Conservation (phyloP, 164 flowering plant species). For the Stephania cephalantha region DNA sequence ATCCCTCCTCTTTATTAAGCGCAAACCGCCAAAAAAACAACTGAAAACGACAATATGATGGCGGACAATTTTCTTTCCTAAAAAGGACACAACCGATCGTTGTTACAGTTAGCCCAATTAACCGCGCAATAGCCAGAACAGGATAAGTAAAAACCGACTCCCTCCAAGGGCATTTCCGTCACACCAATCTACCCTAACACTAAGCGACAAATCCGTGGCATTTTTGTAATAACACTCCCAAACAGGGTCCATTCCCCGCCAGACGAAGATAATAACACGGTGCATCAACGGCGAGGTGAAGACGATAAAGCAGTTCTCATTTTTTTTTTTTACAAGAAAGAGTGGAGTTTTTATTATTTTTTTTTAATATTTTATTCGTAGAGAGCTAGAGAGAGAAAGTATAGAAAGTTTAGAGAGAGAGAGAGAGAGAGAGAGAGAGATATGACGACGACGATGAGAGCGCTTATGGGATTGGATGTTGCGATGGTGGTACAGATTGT, state of each 20-base stretch:
- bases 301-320: background rate
- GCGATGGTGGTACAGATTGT: constrained; percentile 9
- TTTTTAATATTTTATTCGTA: background rate
- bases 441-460: background rate
- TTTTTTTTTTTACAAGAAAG: background rate
- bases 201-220: background rate
- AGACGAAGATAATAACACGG: background rate
- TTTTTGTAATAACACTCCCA: background rate
- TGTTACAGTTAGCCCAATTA: constrained; percentile 1
- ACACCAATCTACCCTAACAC: background rate
- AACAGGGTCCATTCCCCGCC: background rate
- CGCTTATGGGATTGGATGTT: constrained; percentile 8
- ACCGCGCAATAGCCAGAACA: background rate
- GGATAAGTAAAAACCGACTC: background rate
- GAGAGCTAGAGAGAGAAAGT: background rate
- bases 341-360: background rate
- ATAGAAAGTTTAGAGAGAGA: background rate
- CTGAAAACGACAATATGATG: background rate
- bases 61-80: background rate
- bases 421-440: constrained; percentile 4
- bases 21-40: background rate
- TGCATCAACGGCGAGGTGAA: background rate
- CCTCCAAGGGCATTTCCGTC: background rate
- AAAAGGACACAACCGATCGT: constrained; percentile 4
- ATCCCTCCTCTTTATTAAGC: background rate